These are phyloP conservation scores for Gomphus bonarii DNA, from an alignment of 1,284 basidiomycete species.

Conservation along the genomic window DNA sequence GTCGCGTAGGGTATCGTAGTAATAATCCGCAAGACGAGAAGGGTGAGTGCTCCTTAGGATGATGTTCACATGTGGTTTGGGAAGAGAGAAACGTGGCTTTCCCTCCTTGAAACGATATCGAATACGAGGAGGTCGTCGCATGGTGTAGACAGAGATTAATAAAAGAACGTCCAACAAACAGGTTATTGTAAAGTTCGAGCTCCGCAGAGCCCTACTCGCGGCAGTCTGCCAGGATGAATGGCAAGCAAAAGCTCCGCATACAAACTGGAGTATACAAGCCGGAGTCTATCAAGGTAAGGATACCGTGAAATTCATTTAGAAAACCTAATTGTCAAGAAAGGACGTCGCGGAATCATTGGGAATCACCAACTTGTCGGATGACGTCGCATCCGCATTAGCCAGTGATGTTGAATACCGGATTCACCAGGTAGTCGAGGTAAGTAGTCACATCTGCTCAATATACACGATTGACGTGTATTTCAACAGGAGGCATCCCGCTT, in stretches of 20 bases:
- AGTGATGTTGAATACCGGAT: slow-evolving; percentile 96
- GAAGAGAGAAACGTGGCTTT: slow-evolving; percentile 26
- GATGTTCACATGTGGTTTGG: slow-evolving; percentile 54
- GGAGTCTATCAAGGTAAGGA: slow-evolving; percentile 51
- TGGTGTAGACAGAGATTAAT: not conserved
- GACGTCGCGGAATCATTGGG: slow-evolving; percentile 89
- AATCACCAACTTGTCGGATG: slow-evolving; percentile 70
- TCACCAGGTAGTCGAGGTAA: slow-evolving; percentile 84
- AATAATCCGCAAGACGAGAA: slow-evolving; percentile 78
- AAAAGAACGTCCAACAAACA: no score
- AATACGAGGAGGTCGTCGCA: not conserved
- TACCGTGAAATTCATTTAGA: not conserved
- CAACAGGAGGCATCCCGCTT: slow-evolving; percentile 88
- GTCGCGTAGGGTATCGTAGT: slow-evolving; percentile 72
- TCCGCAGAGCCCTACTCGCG: not conserved
- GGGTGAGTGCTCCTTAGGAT: slow-evolving; percentile 62
- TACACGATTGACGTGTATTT: slow-evolving; percentile 11
- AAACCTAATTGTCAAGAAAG: slow-evolving; percentile 29
- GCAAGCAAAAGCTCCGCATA: slow-evolving; percentile 7
- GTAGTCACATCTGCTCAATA: slow-evolving; percentile 9
- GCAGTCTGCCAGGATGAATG: slow-evolving; percentile 6
- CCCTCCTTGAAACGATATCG: not conserved
- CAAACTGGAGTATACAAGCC: slow-evolving; percentile 52
- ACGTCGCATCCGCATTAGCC: slow-evolving; percentile 78
- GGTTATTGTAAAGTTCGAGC: not conserved